A percentile compares a stretch with the other conserved stretches of the same genome.
These are phyloP conservation scores for Pestalotiopsis sp. DNA, from an alignment of 2,329 filamentous ascomycete species.

Conservation along the genomic window DNA sequence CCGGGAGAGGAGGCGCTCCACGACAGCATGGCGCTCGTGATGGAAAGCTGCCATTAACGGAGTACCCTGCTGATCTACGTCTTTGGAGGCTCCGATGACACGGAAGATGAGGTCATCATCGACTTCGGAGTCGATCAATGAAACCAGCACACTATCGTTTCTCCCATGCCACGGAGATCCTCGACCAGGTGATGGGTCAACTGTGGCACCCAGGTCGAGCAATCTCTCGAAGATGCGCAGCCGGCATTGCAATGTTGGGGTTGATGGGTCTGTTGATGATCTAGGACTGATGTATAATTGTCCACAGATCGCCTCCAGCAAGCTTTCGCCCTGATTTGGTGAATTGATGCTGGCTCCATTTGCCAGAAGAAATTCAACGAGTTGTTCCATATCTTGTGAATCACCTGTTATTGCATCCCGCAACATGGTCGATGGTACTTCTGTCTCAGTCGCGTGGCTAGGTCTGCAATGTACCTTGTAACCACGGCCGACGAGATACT, in stretches of 20 bases:
- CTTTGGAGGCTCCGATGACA: background rate
- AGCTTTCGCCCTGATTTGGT: background rate
- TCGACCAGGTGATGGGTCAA: background rate
- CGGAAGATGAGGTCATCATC: background rate
- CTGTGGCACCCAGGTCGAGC: background rate
- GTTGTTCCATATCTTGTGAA: background rate
- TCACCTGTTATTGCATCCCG: background rate
- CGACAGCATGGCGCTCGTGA: background rate
- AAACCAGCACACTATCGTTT: background rate
- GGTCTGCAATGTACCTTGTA: background rate
- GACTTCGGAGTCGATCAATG: too few species aligned
- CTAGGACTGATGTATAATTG: background rate
- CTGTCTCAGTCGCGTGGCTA: background rate
- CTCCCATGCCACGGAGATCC: background rate
- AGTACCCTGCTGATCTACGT: background rate
- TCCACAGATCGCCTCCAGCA: background rate
- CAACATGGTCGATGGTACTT: background rate
- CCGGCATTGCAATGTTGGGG: background rate
- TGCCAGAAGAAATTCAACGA: background rate
- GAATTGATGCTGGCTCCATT: background rate
- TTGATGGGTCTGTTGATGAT: too few species aligned
- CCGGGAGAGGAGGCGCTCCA: background rate
- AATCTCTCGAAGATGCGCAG: background rate
- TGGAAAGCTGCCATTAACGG: background rate
- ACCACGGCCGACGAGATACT: background rate